Base-by-base conservation (phyloP, 2,329 filamentous ascomycete genomes). In the Phialemoniopsis sp. region DNA sequence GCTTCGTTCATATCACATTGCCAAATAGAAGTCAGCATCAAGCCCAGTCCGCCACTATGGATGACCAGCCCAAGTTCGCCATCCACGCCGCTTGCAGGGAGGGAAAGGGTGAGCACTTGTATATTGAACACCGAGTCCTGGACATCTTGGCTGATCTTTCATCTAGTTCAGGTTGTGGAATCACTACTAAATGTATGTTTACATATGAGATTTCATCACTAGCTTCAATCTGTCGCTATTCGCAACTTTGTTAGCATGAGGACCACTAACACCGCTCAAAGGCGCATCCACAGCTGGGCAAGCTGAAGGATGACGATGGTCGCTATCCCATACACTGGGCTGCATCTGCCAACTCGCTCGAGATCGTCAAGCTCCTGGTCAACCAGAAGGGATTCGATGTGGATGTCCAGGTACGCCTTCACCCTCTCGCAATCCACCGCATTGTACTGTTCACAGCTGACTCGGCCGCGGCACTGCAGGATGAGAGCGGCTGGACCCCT, bases 311-410 rank as follows among this genome's bases (percentile, higher is more conserved):
- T 55, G 84, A 87, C 36, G 93, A 98, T 60, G 88, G 89, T 13
- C 87, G 93, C 33, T 78, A 95, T 29, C 84, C 93, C 3, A 81
- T 97, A 41, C 93, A 98, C 70, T 98, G 93, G 93, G 91, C 93
- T 0, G 80, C 82, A 3, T 93, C 90, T 16, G 85, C 87, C 61
- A 94, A 93, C 58, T 83, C 81, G 49, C 64, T 84, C 7, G 76
- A 82, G 17, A 89, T 96, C 43, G 81, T 87, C 14, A 72, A 85
- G 36, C 59, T 91, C 15, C 71, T 97, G 4, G 74, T 85, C 3
- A 74, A 86, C 40, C 70, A 73, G 45, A 82, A 82, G 52, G 72
- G 73, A 43, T 95, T 96, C 55, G 89, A 97, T 57, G 78, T 87
- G 0, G 90, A 97, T 61, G 82, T 83, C 14, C 79, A 89, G 65